phyloP scores from a whole-genome alignment of 495 filamentous ascomycete genomes.

The Penicillium salamii region DNA sequence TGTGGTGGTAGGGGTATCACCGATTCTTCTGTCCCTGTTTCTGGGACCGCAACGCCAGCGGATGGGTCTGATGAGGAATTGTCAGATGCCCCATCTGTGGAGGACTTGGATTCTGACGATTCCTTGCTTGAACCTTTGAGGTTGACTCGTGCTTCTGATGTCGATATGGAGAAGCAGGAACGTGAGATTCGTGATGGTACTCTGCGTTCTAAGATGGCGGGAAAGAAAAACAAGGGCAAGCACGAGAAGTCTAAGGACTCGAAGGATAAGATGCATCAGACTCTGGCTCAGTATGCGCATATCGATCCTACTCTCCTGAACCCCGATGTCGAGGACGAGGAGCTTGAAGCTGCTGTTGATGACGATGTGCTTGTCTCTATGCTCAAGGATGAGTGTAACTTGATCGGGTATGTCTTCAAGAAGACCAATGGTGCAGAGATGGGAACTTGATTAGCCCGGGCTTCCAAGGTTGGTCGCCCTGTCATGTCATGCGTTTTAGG shows the following conservation, averaged over 20 bases:
- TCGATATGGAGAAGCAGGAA: constrained; percentile 63
- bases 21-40: constrained; percentile 2
- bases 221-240: constrained; percentile 2
- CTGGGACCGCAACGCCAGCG: constrained; percentile 11
- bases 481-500: too few relatives aligned
- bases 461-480: too few relatives aligned
- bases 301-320: constrained; percentile 53
- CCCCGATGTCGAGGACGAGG: constrained; percentile 26
- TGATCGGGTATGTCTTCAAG: constrained; percentile 66
- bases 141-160: constrained; percentile 55
- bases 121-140: constrained; percentile 35
- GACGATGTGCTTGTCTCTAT: constrained; percentile 62
- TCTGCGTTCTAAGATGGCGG: constrained; percentile 12
- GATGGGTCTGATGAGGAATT: constrained; percentile 25
- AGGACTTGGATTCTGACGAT: constrained; percentile 36
- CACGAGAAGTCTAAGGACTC: constrained; percentile 18
- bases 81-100: constrained; percentile 24
- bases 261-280: constrained; percentile 51
- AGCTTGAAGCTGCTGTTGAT: constrained; percentile 39
- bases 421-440: constrained; percentile 46
- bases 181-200: constrained; percentile 37
- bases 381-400: constrained; percentile 57
- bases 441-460: constrained; percentile 1
- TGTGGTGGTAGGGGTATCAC: constrained; percentile 58
- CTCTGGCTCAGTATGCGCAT: constrained; percentile 66